Conservation (phyloP, 441 rosid species). For the Adansonia madagascariensis region DNA sequence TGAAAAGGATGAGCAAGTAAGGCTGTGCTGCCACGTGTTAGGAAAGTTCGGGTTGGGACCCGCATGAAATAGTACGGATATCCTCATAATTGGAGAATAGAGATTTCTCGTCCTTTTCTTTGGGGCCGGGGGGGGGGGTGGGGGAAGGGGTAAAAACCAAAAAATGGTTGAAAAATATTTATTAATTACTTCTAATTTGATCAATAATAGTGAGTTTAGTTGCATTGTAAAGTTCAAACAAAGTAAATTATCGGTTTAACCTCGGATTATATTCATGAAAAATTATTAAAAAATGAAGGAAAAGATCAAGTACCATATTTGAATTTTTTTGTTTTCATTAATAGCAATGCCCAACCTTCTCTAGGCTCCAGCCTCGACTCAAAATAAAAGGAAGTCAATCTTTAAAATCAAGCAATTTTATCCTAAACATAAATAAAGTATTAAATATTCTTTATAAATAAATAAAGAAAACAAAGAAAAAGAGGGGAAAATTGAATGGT, state of each 20-base stretch:
- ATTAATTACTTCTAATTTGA: too few species aligned
- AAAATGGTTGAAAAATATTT: too few species aligned
- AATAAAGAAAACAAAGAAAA: background rate
- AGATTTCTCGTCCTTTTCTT: background rate
- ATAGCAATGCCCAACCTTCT: background rate
- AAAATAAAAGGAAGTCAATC: too few species aligned
- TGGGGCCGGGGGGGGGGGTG: too few species aligned
- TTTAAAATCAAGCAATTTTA: background rate
- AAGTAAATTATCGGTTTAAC: too few species aligned
- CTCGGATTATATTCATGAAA: background rate
- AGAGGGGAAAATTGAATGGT: background rate
- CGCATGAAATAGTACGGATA: slow-evolving; percentile 31
- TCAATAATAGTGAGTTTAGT: too few species aligned
- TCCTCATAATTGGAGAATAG: background rate
- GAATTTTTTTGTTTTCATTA: background rate
- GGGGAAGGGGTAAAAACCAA: too few species aligned
- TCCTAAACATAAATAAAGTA: background rate
- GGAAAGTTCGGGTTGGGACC: background rate
- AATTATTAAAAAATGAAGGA: too few species aligned
- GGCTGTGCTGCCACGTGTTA: slow-evolving; percentile 31
- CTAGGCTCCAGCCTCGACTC: too few species aligned
- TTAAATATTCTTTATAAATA: background rate
- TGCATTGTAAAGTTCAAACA: background rate
- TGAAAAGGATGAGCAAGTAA: slow-evolving; percentile 27
- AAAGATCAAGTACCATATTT: too few species aligned